phyloP scores from a whole-genome alignment of 331 rosid species.

The Acacia pycnantha region DNA sequence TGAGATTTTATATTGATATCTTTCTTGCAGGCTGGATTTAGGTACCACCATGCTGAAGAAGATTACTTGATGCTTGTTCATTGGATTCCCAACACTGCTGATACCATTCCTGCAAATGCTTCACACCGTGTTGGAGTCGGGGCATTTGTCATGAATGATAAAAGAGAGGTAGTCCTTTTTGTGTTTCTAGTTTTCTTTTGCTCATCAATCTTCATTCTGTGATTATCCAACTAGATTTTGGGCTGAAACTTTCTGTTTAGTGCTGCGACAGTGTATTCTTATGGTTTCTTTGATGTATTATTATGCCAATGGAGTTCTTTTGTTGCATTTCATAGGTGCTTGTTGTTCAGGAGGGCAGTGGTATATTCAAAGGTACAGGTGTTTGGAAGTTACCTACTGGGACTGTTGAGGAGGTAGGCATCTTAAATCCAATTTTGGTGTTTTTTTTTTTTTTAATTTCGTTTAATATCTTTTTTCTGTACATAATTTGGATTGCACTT shows the following conservation, averaged over 20 bases:
- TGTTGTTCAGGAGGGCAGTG: conserved; percentile 79
- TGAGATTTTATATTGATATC: background rate
- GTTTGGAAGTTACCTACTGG: conserved; percentile 93
- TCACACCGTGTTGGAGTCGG: conserved; percentile 76
- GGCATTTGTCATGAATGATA: conserved; percentile 73
- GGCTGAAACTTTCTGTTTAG: background rate
- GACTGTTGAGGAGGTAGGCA: conserved; percentile 63
- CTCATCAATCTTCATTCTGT: too few species aligned
- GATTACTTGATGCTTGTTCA: conserved; percentile 75
- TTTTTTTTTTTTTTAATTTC: background rate
- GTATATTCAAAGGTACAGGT: conserved; percentile 64
- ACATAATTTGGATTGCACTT: conserved; percentile 7
- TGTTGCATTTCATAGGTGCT: conserved; percentile 48
- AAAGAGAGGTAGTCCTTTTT: conserved; percentile 45
- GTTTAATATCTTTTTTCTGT: background rate
- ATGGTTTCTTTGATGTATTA: background rate
- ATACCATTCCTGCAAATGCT: conserved; percentile 77
- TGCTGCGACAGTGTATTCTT: background rate
- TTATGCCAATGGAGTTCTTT: background rate
- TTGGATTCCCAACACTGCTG: conserved; percentile 70
- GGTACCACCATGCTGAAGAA: conserved; percentile 85
- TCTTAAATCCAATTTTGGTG: background rate
- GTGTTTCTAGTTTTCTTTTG: background rate
- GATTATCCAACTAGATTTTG: background rate
- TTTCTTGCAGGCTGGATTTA: conserved; percentile 69